Evolutionary conservation across 345 rosid species (phyloP), one percentile per base, ranked within the genome.

Genomic region (Mallotus nudiflorus): DNA sequence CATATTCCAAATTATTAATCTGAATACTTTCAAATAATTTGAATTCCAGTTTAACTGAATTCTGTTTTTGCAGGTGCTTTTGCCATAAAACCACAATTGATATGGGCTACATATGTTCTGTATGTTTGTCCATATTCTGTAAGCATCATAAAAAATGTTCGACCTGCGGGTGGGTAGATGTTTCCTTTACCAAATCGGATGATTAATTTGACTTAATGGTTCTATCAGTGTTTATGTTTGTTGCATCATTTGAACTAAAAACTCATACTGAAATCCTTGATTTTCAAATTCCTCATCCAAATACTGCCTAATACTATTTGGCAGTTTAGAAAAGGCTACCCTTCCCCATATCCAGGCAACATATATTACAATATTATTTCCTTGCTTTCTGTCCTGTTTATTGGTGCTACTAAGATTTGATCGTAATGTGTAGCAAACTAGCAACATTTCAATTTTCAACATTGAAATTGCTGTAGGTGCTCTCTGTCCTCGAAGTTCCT

Each of bases 51-150:
- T 45, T 45, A 55, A 54, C 59, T n/a, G 39, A 59, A 18, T 50
- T 73, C 22, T 72, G 18, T 63, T 78, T 68, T 63, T 83, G 80
- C 87, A 94, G 97, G 84, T 94, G 98, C 68, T 94, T 94, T 81
- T 94, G 97, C 86, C 97, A 94, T 60, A 94, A 94, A 79, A 88
- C 83, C 71, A 89, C 98, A 6, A 91, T 94, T 66, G 98, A 94
- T 81, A 86, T 88, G 97, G 97, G 98, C 55, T 90, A 90, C 76
- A 84, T 92, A 55, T 94, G 98, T 70, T 94, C 97, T 44, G 98
- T 94, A 39, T 91, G 98, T 73, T 80, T 94, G 73, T 92, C 98
- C 74, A 94, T 94, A 53, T 94, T 87, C 82, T 92, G 98, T 75
- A 83, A 84, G 88, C 97, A 88, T 74, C 98, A 91, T 78, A 85